These are phyloP conservation scores for Botrytis sinoallii DNA, from an alignment of 2,329 filamentous ascomycete species.

Conservation along the genomic window DNA sequence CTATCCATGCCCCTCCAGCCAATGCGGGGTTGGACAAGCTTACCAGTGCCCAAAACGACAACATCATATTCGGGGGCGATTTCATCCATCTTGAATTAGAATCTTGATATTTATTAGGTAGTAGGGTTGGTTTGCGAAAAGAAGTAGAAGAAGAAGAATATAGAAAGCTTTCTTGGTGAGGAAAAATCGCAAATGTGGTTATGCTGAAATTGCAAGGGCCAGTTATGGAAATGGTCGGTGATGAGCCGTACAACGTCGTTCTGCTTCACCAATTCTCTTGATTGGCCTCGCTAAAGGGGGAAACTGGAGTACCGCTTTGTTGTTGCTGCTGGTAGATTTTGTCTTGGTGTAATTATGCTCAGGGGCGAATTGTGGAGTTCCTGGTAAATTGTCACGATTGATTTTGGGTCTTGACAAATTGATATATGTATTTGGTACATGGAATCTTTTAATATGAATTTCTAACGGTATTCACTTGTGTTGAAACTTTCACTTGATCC, in stretches of 20 bases:
- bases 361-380: slow-evolving; percentile 20
- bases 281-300: slow-evolving; percentile 34
- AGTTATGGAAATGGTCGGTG: slow-evolving; percentile 28
- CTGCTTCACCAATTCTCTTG: slow-evolving; percentile 20
- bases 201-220: slow-evolving; percentile 14
- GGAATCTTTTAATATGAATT: background rate
- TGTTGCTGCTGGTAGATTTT: slow-evolving; percentile 29
- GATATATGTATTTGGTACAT: slow-evolving; percentile 5
- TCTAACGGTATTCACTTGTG: background rate
- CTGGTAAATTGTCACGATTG: slow-evolving; percentile 1
- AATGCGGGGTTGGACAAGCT: slow-evolving; percentile 43
- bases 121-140: background rate
- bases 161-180: slow-evolving; percentile 16
- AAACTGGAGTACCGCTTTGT: slow-evolving; percentile 27
- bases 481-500: background rate
- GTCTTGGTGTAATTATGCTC: slow-evolving; percentile 21
- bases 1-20: slow-evolving; percentile 32
- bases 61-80: slow-evolving; percentile 99
- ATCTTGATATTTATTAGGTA: slow-evolving; percentile 15
- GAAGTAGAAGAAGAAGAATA: slow-evolving; percentile 11
- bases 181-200: slow-evolving; percentile 21
- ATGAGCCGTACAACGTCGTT: slow-evolving; percentile 25
- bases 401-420: slow-evolving; percentile 9
- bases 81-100: slow-evolving; percentile 74
- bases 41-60: slow-evolving; percentile 96